Base-by-base conservation (phyloP, 2,329 filamentous ascomycete species). In the Exophiala sp. region DNA sequence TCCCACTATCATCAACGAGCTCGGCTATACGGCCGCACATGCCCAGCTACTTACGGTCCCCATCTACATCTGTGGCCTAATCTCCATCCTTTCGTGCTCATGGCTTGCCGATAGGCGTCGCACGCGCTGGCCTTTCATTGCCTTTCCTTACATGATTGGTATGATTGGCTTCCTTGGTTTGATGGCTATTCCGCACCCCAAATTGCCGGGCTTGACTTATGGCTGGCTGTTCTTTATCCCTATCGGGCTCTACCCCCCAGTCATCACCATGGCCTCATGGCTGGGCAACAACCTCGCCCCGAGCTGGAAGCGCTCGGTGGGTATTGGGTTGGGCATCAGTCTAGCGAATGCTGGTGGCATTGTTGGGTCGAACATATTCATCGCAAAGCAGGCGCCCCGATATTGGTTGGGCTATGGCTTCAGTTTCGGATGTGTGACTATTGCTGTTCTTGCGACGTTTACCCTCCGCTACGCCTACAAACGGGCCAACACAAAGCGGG, bases 221-320 rank as follows among this genome's bases (percentile, higher is more conserved):
- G 58, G 61, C 44, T 57, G 57, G 40, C 57, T 65, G 37, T 62
- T 61, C 46, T 50, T 63, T 21, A 79, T 80, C 0, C 79, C 80
- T 0, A 80, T 76, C 0, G 83, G 83, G 0, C 85, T 86, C 53
- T 86, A 85, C 61, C 81, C 82, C 0, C 76, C 79, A 0, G 53
- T 58, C 32, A 76, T 73, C 22, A 56, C 66, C 0, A 81, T 81
- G 0, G 70, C 87, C 0, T 81, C 78, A 1, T 86, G 83, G 82
- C 80, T 83, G 0, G 82, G 82, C 1, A 85, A 85, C 64, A 86
- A 87, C 51, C 80, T 87, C 0, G 82, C 80, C 0, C 81, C 82
- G 0, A 82, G 85, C 65, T 85, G 81, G 0, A 87, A 86, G 65
- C 73, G 83, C 0, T 81, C 80, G 1, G 80, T 82, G 2, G 81